phyloP scores from a whole-genome alignment of 768 basidiomycete species.

The Macrocybe gigantea region DNA sequence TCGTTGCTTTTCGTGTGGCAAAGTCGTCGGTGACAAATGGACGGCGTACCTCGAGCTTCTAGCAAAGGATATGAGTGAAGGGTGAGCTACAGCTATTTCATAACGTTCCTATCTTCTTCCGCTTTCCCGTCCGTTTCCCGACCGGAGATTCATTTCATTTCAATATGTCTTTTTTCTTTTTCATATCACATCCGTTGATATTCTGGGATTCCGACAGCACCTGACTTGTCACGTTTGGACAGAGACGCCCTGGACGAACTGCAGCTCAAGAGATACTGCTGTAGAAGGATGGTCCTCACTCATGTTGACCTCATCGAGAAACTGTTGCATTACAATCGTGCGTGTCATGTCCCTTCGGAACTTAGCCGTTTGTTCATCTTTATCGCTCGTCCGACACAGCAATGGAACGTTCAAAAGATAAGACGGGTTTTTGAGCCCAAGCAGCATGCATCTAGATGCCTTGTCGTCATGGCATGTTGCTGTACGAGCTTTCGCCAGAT shows the following conservation, averaged over 20 bases:
- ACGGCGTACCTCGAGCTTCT: slow-evolving; percentile 79
- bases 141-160: too few species aligned
- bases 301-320: slow-evolving; percentile 99
- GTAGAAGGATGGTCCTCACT: slow-evolving; percentile 93
- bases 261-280: slow-evolving; percentile 91
- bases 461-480: too few species aligned
- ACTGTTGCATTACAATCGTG: slow-evolving; percentile 92
- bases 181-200: too few species aligned
- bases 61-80: slow-evolving; percentile 78
- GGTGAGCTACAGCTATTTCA: slow-evolving; percentile 44
- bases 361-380: neutral
- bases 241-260: slow-evolving; percentile 89
- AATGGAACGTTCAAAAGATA: slow-evolving; percentile 46
- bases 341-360: slow-evolving; percentile 19
- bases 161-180: too few species aligned
- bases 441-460: too few species aligned
- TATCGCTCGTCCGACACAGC: slow-evolving; percentile 19
- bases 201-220: too few species aligned
- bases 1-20: slow-evolving; percentile 94
- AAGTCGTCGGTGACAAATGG: slow-evolving; percentile 98
- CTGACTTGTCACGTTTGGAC: neutral
- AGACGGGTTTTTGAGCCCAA: slow-evolving; percentile 17
- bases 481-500: too few species aligned
- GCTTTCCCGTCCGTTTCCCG: neutral
- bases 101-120: neutral